A percentile compares a stretch with the other conserved stretches of the same genome.
These are phyloP conservation scores for Aspergillus calidoustus DNA, from an alignment of 2,329 filamentous ascomycete genomes.

Conservation along the genomic window DNA sequence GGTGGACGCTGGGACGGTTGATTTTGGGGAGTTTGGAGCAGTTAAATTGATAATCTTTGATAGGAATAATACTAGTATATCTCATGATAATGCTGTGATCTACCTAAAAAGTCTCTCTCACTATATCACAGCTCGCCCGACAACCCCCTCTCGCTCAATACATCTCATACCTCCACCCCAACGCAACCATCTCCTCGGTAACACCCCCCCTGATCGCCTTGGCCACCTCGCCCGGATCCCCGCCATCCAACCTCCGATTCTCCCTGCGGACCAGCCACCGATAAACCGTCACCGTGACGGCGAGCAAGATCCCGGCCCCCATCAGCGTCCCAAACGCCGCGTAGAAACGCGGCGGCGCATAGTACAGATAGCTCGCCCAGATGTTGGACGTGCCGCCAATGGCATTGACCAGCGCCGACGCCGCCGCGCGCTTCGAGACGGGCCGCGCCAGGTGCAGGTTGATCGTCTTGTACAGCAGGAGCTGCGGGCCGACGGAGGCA, in stretches of 20 bases:
- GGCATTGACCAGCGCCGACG: conserved; percentile 47
- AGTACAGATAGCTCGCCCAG: conserved; percentile 33
- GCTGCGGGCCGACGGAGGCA: conserved; percentile 46
- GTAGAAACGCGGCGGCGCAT: conserved; percentile 39
- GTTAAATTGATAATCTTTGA: neutral
- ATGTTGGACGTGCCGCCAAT: conserved; percentile 34
- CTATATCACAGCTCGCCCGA: neutral
- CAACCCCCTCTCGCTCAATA: conserved; percentile 32
- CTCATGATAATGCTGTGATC: conserved; percentile 16
- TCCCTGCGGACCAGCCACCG: conserved; percentile 45
- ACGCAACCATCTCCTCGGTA: conserved; percentile 49
- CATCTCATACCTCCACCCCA: conserved; percentile 53
- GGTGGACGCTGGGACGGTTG: conserved; percentile 39
- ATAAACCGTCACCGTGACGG: conserved; percentile 42
- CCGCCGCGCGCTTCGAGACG: conserved; percentile 48
- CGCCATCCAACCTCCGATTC: conserved; percentile 46
- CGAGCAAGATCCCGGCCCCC: conserved; percentile 35
- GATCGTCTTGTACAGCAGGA: conserved; percentile 49
- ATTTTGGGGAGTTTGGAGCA: conserved; percentile 37
- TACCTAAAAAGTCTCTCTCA: neutral
- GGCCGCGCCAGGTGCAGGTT: conserved; percentile 49
- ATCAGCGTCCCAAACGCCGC: conserved; percentile 47
- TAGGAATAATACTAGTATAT: neutral
- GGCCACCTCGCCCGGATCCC: conserved; percentile 40
- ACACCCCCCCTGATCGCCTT: conserved; percentile 49